phyloP scores from a whole-genome alignment of 139 green algal species.

The Dunaliella primolecta region DNA sequence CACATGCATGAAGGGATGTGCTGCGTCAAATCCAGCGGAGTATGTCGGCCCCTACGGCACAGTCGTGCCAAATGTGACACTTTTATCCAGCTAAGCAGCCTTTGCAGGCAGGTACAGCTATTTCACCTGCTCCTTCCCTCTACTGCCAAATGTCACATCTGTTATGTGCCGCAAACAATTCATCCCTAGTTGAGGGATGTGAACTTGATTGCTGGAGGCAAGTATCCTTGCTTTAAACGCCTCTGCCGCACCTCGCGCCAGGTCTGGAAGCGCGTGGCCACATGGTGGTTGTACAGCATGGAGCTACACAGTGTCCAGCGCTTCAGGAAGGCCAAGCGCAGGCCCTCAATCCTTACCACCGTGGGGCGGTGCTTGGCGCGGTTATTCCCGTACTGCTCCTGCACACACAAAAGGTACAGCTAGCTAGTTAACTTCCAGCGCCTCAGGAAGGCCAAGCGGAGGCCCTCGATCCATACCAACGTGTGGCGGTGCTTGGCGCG shows the following conservation, averaged over 20 bases:
- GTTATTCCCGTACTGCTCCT: conserved; percentile 1
- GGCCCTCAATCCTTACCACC: conserved; percentile 18
- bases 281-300: conserved; percentile 76
- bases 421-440: conserved; percentile 85
- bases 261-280: conserved; percentile 74
- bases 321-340: conserved; percentile 58
- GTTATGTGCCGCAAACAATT: no score
- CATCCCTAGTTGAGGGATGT: no score
- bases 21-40: no score
- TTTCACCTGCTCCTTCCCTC: no score
- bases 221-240: no score
- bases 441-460: conserved; percentile 58
- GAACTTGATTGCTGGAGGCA: no score
- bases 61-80: no score
- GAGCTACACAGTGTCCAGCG: conserved; percentile 87
- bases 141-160: no score
- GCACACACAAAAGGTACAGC: background rate
- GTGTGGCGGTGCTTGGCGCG: conserved; percentile 13
- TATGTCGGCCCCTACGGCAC: no score
- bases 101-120: background rate
- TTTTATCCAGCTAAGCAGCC: background rate
- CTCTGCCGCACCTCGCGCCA: conserved; percentile 66
- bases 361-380: conserved; percentile 13
- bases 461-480: conserved; percentile 18
- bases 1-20: no score